Percentiles rank a stretch among this genome's conserved stretches.
Conservation (phyloP, 495 filamentous ascomycete genomes). For the Aspergillus cristatus region DNA sequence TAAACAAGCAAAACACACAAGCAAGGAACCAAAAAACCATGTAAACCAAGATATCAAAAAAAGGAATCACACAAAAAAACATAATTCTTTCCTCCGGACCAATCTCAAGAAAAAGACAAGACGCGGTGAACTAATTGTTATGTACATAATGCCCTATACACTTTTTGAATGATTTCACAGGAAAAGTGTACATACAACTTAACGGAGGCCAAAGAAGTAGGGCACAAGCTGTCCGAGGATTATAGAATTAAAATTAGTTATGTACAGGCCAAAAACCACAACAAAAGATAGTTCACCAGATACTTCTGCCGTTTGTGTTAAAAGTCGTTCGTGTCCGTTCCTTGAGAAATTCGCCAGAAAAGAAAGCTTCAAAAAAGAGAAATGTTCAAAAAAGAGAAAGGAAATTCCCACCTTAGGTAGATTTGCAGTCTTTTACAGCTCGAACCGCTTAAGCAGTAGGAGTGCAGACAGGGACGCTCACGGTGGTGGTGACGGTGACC, state of each 20-base stretch:
- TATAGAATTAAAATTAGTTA: slow-evolving; percentile 34
- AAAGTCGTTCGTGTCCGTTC: no score
- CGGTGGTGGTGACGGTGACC: slow-evolving; percentile 23
- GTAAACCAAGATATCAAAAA: slow-evolving; percentile 1
- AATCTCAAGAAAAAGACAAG: no score
- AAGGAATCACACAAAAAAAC: no score
- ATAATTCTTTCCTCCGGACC: no score
- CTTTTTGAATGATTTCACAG: no score
- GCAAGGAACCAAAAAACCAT: slow-evolving; percentile 4
- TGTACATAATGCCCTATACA: neutral
- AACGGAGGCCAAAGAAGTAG: no score
- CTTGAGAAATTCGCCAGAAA: no score
- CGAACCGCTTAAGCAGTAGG: slow-evolving; percentile 7
- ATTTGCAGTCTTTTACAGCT: no score
- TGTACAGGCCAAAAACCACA: slow-evolving; percentile 31
- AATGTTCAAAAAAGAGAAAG: no score
- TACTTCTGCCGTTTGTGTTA: slow-evolving; percentile 15
- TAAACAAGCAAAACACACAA: slow-evolving; percentile 9
- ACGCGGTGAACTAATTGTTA: neutral
- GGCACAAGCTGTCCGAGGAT: slow-evolving; percentile 15
- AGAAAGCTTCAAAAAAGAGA: no score
- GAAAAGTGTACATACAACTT: no score
- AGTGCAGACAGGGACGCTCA: slow-evolving; percentile 22
- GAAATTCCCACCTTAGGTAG: no score
- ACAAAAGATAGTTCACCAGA: slow-evolving; percentile 8